phyloP scores from a whole-genome alignment of 805 yeast species.

The Candida chilensis region DNA sequence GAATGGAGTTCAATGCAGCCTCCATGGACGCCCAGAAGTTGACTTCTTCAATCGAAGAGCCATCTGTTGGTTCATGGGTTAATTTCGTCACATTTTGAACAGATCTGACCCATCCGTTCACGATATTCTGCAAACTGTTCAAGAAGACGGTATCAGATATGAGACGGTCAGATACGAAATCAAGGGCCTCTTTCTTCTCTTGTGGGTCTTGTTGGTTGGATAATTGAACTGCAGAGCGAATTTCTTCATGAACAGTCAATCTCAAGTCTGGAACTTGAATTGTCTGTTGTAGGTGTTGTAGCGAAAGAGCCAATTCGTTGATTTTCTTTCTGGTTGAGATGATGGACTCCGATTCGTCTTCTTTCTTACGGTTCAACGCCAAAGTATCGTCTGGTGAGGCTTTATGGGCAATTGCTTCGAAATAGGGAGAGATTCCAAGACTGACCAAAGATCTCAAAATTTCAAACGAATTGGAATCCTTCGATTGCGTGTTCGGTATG shows the following conservation, averaged over 20 bases:
- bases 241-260: constrained; percentile 38
- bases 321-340: constrained; percentile 50
- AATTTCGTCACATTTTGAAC: constrained; percentile 48
- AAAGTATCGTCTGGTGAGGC: background rate
- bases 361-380: constrained; percentile 2
- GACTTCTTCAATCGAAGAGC: constrained; percentile 55
- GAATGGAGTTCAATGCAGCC: constrained; percentile 42
- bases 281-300: constrained; percentile 59
- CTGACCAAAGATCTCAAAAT: constrained; percentile 49
- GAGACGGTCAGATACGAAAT: constrained; percentile 20
- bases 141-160: constrained; percentile 45
- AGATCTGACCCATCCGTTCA: constrained; percentile 65
- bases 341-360: constrained; percentile 19
- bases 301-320: constrained; percentile 56
- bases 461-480: constrained; percentile 27
- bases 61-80: constrained; percentile 43
- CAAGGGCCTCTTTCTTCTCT: constrained; percentile 19
- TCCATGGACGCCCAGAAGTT: constrained; percentile 76
- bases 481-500: constrained; percentile 13
- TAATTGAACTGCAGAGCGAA: constrained; percentile 13
- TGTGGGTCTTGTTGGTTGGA: constrained; percentile 4
- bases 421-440: constrained; percentile 60
- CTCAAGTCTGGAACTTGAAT: constrained; percentile 61
- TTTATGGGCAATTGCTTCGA: constrained; percentile 42
- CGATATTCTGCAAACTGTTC: constrained; percentile 61